Base-by-base conservation (phyloP, 2,329 filamentous ascomycete species). In the Cryphonectria carpinicola region DNA sequence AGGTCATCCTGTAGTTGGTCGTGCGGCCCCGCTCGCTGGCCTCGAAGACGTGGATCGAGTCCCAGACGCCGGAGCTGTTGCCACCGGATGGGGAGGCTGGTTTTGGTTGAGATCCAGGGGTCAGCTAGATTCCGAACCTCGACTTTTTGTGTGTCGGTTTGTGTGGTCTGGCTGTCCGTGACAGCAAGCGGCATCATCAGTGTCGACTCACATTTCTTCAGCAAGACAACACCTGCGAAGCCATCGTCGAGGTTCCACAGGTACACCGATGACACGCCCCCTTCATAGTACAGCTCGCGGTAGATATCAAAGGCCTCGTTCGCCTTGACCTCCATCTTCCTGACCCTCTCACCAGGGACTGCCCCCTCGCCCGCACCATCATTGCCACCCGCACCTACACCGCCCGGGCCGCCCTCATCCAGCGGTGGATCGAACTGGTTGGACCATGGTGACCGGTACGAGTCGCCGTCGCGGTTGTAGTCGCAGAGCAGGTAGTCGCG, bases 381-480 rank as follows among this genome's bases (percentile, higher is more conserved):
- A 73, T 83, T 88, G 49, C 80, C 85, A 17, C 82, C 85, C 1
- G 83, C 82, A 11, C 85, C 84, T 3, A 86, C 83, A 39, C 85
- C 87, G 37, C 86, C 86, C 0, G 79, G 79, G 22, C 78, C 80
- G 65, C 86, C 87, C 74, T 87, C 87, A 74, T 93, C 91, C 72
- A 97, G 87, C 19, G 94, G 92, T 25, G 95, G 96, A 80, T 98
- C 94, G 81, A 99, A 99, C 82, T 97, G 93, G 84, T 98, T 98
- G 84, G 92, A 96, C 96, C 96, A 99, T n/a, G 96, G 96, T 75
- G 93, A 97, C 73, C 96, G 92, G 88, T 97, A 97, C 83, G 93
- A 97, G 84, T 98, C 95, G 73, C 96, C 96, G 83, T 99, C 96
- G 74, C 96, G 95, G 87, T 99, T 99, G 88, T 99, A 99, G 88